phyloP scores from a whole-genome alignment of 1,284 basidiomycete genomes.

The Cutaneotrichosporon arboriforme region DNA sequence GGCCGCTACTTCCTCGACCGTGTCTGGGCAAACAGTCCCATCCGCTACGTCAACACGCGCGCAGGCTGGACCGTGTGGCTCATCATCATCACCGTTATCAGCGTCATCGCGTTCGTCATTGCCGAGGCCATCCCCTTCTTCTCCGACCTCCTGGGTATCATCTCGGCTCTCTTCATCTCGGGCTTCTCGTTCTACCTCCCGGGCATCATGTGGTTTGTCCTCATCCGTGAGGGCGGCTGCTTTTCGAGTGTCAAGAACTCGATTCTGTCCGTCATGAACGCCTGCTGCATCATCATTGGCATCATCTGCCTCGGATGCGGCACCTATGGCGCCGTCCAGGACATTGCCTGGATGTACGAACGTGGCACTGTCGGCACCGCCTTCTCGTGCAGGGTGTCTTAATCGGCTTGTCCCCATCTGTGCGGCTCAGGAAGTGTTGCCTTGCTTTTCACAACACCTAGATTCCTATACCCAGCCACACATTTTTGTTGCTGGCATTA shows the following conservation, averaged over 20 bases:
- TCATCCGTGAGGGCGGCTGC: slow-evolving; percentile 13
- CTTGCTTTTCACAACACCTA: too few species aligned
- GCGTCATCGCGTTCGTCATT: slow-evolving; percentile 11
- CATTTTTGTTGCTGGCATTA: too few species aligned
- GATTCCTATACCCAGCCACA: too few species aligned
- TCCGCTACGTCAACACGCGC: slow-evolving; percentile 33
- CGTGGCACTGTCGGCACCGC: slow-evolving; percentile 8
- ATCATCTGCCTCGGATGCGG: slow-evolving; percentile 12
- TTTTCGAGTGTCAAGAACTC: slow-evolving; percentile 12
- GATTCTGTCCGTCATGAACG: slow-evolving; percentile 8
- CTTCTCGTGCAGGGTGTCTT: slow-evolving; percentile 10
- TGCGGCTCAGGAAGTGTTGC: not conserved
- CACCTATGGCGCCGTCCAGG: slow-evolving; percentile 10
- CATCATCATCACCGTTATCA: slow-evolving; percentile 15
- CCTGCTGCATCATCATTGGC: slow-evolving; percentile 9
- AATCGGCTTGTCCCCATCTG: too few species aligned
- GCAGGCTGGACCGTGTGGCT: slow-evolving; percentile 53
- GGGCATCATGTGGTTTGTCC: slow-evolving; percentile 18
- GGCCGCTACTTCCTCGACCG: slow-evolving; percentile 15
- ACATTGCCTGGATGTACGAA: slow-evolving; percentile 9
- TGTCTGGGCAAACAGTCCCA: slow-evolving; percentile 4
- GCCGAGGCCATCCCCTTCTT: slow-evolving; percentile 38
- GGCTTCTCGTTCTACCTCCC: slow-evolving; percentile 17
- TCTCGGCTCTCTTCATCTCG: slow-evolving; percentile 25
- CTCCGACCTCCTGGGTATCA: slow-evolving; percentile 30